Conservation (phyloP, 805 yeast species). For the Yamadazyma takamatsuzukensis region DNA sequence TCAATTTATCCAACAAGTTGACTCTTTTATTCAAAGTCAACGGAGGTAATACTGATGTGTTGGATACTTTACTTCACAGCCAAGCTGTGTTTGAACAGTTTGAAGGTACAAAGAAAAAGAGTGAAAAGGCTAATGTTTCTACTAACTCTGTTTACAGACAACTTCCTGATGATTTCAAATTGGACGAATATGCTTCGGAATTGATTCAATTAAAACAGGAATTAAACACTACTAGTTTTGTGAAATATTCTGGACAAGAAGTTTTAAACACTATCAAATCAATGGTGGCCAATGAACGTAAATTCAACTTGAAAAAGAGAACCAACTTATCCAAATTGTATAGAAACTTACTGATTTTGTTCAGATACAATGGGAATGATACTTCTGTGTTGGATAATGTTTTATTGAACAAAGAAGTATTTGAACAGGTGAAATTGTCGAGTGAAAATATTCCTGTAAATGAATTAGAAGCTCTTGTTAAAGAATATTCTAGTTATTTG, state of each 20-base stretch:
- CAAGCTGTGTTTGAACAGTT: slow-evolving; percentile 44
- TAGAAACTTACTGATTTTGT: slow-evolving; percentile 27
- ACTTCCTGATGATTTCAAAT: slow-evolving; percentile 28
- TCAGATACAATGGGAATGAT: slow-evolving; percentile 28
- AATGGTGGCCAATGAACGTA: slow-evolving; percentile 14
- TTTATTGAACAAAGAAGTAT: slow-evolving; percentile 23
- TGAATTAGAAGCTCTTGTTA: slow-evolving; percentile 5
- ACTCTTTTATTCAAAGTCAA: slow-evolving; percentile 47
- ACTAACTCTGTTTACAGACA: slow-evolving; percentile 19
- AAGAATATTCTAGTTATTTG: slow-evolving; percentile 1
- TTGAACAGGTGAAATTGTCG: slow-evolving; percentile 20
- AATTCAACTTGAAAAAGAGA: slow-evolving; percentile 15
- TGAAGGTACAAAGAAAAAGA: slow-evolving; percentile 19
- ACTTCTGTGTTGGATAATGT: slow-evolving; percentile 36
- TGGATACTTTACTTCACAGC: slow-evolving; percentile 54
- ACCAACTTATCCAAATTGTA: slow-evolving; percentile 23
- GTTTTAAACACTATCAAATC: slow-evolving; percentile 9
- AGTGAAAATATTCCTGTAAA: slow-evolving; percentile 5
- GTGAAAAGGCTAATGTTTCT: background rate
- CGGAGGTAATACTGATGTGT: slow-evolving; percentile 55
- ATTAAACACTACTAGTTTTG: background rate
- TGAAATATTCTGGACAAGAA: slow-evolving; percentile 14
- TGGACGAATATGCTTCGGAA: slow-evolving; percentile 33
- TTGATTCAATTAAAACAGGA: slow-evolving; percentile 19
- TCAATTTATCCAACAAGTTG: slow-evolving; percentile 7